Evolutionary conservation across 2,329 filamentous ascomycete genomes (phyloP), one percentile per base, ranked within the genome.

Genomic region (Chrysosporium queenslandicum): DNA sequence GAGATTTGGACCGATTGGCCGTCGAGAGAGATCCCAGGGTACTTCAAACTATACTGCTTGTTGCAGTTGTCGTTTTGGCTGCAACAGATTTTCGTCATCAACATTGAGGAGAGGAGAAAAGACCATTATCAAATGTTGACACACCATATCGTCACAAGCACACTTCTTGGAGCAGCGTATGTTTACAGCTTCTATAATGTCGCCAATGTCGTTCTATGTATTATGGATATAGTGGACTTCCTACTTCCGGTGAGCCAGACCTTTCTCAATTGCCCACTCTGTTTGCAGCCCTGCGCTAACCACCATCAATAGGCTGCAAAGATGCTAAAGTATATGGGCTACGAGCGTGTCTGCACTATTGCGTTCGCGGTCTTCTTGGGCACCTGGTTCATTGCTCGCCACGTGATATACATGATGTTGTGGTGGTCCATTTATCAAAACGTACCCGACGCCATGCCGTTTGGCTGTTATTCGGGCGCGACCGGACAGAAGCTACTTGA

Each of bases 91-190:
- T 75, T 96, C 29, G 87, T 96, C 53, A 87, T 97, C 66, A 85
- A 96, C 70, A 89, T 97, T 55, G 92, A 98, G 70, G 87, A 94
- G 71, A 82, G 86, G 59, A 81, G 92, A 63, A 97, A 97, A 72
- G 92, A 98, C 63, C 85, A 96, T 70, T 86, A 82, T 74, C 91
- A 97, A 70, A 97, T 97, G 92, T 82, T 97, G 60, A 84, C 82
- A 16, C 92, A 97, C 68, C 92, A 98, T 71, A 80, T 96, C 65
- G 82, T 97, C 66, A 98, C 92, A 18, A 87, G 83, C 63, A 74
- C 76, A 4, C 80, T 98, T 41, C 82, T 98, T 58, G 82, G 82
- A 53, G 78, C 82, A 29, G 91, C 86, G 58, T 97, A 97, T 67
- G 80, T 82, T 59, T 95, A 94, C 67, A 83, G 91, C 64, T 83